These are phyloP conservation scores for Evernia prunastri DNA, from an alignment of 495 filamentous ascomycete genomes.

Conservation along the genomic window DNA sequence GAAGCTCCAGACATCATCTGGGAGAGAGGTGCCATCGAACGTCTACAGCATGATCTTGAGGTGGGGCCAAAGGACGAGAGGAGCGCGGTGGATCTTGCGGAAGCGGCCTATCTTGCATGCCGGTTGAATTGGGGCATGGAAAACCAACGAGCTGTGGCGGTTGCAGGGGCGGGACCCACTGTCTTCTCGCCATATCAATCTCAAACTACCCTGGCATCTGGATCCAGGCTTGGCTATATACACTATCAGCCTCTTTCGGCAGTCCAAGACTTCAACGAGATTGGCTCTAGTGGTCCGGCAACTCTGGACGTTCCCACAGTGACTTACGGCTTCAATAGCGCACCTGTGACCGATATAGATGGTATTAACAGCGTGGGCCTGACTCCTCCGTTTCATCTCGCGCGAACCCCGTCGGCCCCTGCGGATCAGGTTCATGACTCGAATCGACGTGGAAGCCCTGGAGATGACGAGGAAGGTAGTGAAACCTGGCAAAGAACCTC, in stretches of 20 bases:
- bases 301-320: neutral
- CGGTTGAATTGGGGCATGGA: neutral
- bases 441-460: neutral
- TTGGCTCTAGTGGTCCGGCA: neutral
- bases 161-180: neutral
- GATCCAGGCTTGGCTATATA: no score
- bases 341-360: neutral
- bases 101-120: conserved; percentile 1
- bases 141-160: neutral
- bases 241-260: neutral
- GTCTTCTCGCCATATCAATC: neutral
- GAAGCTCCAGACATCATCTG: neutral
- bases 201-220: neutral
- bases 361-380: neutral
- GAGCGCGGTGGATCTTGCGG: neutral
- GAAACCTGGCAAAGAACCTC: neutral
- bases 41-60: conserved; percentile 7
- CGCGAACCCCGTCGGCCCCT: neutral
- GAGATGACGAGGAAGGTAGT: neutral
- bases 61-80: neutral
- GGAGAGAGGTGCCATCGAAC: neutral
- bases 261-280: neutral
- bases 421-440: neutral
- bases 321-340: neutral
- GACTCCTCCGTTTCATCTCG: neutral